phyloP scores from a whole-genome alignment of 2,329 filamentous ascomycete species.

The Aspergillus sojae region DNA sequence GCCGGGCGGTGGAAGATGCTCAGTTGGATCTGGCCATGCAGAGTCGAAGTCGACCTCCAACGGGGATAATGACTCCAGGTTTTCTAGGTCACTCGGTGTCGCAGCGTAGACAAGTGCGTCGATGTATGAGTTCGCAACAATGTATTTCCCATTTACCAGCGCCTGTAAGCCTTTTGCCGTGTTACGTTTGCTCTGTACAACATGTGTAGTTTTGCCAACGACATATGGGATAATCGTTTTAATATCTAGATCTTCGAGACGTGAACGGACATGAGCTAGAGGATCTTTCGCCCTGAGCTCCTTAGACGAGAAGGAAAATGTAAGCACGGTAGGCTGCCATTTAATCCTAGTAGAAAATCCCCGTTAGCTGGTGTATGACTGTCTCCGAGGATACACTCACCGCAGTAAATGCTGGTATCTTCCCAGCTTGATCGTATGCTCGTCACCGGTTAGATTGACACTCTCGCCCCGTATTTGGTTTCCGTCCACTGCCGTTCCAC shows the following conservation, averaged over 20 bases:
- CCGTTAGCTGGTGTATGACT: constrained; percentile 8
- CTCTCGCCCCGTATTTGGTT: constrained; percentile 67
- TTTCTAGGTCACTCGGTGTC: constrained; percentile 53
- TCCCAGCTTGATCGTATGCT: constrained; percentile 72
- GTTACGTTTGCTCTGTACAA: constrained; percentile 87
- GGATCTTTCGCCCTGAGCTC: constrained; percentile 67
- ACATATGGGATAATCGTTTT: constrained; percentile 79
- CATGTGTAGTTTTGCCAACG: constrained; percentile 74
- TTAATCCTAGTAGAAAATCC: constrained; percentile 58
- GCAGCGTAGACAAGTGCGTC: constrained; percentile 69
- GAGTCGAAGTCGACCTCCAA: constrained; percentile 79
- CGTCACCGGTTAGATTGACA: constrained; percentile 57
- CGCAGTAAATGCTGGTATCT: constrained; percentile 61
- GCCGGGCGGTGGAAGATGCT: constrained; percentile 73
- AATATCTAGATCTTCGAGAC: constrained; percentile 83
- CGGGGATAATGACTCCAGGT: constrained; percentile 54
- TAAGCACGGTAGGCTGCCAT: constrained; percentile 81
- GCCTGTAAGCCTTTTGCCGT: constrained; percentile 85
- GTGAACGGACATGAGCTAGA: constrained; percentile 62
- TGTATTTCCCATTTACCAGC: constrained; percentile 75
- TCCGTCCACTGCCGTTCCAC: constrained; percentile 78
- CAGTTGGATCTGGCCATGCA: constrained; percentile 74
- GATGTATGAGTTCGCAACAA: constrained; percentile 75
- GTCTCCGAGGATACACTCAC: constrained; percentile 24
- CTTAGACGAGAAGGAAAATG: constrained; percentile 74